phyloP scores from a whole-genome alignment of 345 rosid genomes.

The Erysimum cheiranthoides region DNA sequence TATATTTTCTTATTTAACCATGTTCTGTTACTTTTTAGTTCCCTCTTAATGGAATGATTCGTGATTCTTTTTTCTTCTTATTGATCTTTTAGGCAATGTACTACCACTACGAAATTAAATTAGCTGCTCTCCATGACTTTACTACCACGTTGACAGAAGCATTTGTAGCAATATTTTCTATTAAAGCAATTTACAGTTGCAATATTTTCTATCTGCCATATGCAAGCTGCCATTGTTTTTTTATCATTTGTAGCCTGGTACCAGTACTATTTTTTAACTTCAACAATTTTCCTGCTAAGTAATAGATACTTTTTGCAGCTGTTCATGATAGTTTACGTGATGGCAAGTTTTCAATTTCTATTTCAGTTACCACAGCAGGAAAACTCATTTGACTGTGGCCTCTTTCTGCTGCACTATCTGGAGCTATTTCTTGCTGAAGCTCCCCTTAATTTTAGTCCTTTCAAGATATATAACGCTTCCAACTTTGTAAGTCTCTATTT shows the following conservation, averaged over 20 bases:
- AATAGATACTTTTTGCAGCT: conserved; percentile 9
- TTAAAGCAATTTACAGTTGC: neutral
- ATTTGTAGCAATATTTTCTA: conserved; percentile 6
- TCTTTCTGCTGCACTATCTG: conserved; percentile 92
- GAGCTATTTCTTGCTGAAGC: conserved; percentile 90
- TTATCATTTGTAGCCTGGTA: neutral
- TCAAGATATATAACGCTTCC: conserved; percentile 65
- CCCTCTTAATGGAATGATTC: neutral
- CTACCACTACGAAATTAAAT: neutral
- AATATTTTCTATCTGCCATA: neutral
- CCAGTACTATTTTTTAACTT: neutral
- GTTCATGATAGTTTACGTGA: conserved; percentile 44
- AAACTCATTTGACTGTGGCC: conserved; percentile 93
- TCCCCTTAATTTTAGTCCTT: conserved; percentile 76
- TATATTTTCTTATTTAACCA: neutral
- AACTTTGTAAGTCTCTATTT: conserved; percentile 73
- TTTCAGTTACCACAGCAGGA: conserved; percentile 98
- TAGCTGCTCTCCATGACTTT: conserved; percentile 4
- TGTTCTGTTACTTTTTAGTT: neutral
- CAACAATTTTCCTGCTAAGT: neutral
- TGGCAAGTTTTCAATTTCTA: conserved; percentile 38
- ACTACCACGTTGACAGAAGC: neutral
- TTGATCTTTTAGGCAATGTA: neutral
- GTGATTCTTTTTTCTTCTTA: neutral
- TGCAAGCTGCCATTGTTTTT: conserved; percentile 12